Conservation (phyloP, 441 rosid genomes). For the Macaranga tanarius region DNA sequence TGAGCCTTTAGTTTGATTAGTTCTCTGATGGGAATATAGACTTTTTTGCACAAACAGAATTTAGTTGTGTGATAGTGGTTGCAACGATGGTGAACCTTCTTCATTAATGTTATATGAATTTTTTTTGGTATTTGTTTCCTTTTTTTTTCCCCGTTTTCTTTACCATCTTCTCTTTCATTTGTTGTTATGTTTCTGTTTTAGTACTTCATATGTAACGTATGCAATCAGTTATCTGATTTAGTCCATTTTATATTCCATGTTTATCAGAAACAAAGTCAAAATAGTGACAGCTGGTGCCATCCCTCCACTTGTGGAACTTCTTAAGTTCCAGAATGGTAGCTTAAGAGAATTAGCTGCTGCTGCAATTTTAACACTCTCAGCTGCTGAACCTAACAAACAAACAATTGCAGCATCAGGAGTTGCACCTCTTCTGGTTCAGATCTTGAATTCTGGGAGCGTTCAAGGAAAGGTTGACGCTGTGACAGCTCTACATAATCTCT, state of each 20-base stretch:
- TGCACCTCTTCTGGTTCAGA: slow-evolving; percentile 62
- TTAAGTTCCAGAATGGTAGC: slow-evolving; percentile 47
- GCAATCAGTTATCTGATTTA: slow-evolving; percentile 9
- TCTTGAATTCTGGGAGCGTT: slow-evolving; percentile 61
- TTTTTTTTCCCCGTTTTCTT: background rate
- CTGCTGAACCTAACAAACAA: slow-evolving; percentile 63
- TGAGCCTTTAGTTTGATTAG: background rate
- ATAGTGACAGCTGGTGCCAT: slow-evolving; percentile 69
- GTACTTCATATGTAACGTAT: background rate
- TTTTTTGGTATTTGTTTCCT: background rate
- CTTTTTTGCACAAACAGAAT: background rate
- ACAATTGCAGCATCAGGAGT: slow-evolving; percentile 61
- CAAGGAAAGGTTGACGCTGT: slow-evolving; percentile 80
- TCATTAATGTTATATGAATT: background rate
- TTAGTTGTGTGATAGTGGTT: background rate
- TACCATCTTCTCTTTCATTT: background rate
- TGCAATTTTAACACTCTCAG: slow-evolving; percentile 71
- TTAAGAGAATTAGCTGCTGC: slow-evolving; percentile 69
- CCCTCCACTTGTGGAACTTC: slow-evolving; percentile 68
- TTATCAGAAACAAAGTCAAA: slow-evolving; percentile 66
- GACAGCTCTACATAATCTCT: slow-evolving; percentile 69
- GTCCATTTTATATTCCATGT: background rate
- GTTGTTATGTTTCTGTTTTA: background rate
- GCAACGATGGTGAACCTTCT: slow-evolving; percentile 3
- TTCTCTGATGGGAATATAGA: background rate